These are phyloP conservation scores for Trametes cubensis DNA, from an alignment of 768 basidiomycete species.

Conservation along the genomic window DNA sequence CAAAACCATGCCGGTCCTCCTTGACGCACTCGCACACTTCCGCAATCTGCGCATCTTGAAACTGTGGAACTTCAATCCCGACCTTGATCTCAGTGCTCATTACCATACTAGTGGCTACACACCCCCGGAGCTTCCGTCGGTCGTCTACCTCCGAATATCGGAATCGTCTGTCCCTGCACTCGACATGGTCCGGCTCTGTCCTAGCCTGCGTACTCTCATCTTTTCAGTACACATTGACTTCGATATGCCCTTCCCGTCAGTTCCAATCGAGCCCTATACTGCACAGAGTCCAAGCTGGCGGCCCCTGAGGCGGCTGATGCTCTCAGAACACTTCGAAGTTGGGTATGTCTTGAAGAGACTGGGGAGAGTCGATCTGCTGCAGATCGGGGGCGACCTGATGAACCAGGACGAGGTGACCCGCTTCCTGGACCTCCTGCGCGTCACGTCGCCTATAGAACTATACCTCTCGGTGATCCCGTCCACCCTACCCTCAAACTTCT, in stretches of 20 bases:
- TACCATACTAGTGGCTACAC: not conserved
- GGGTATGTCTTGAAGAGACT: not conserved
- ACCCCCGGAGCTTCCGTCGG: not conserved
- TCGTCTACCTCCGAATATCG: constrained; percentile 4
- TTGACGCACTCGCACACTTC: not conserved
- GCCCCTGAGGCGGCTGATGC: constrained; percentile 5
- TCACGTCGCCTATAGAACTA: constrained; percentile 5
- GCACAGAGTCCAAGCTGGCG: not conserved
- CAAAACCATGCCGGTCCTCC: not conserved
- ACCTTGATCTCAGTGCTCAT: not conserved
- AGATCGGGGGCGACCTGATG: not conserved
- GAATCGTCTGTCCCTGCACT: not conserved
- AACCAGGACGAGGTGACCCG: not conserved
- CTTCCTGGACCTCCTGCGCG: constrained; percentile 7
- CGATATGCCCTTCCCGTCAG: too few species aligned
- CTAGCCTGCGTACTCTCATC: not conserved
- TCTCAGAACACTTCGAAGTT: not conserved
- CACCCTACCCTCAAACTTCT: not conserved
- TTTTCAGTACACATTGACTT: not conserved
- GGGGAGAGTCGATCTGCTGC: constrained; percentile 1
- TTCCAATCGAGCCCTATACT: not conserved
- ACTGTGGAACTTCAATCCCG: constrained; percentile 12
- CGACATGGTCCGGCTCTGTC: constrained; percentile 9
- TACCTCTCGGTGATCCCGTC: not conserved
- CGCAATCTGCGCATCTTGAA: not conserved